A percentile compares a stretch with the other conserved stretches of the same genome.
Conservation (phyloP, 805 yeast genomes). For the Ogataea degrootiae region DNA sequence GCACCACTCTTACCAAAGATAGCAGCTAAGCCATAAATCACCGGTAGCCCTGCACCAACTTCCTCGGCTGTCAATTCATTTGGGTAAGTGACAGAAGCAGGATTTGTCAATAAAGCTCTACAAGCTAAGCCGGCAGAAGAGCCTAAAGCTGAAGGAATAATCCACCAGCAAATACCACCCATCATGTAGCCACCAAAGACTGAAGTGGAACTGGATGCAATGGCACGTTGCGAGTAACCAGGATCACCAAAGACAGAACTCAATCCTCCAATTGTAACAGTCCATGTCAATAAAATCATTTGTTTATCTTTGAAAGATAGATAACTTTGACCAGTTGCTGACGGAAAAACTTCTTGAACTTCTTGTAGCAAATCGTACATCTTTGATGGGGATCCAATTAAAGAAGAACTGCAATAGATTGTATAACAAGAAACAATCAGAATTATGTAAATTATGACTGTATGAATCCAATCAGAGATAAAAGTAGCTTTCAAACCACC, state of each 20-base stretch:
- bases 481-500: slow-evolving; percentile 55
- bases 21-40: slow-evolving; percentile 30
- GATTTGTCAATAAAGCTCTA: slow-evolving; percentile 30
- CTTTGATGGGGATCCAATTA: slow-evolving; percentile 40
- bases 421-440: slow-evolving; percentile 30
- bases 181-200: slow-evolving; percentile 32
- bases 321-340: slow-evolving; percentile 27
- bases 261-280: slow-evolving; percentile 57
- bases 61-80: slow-evolving; percentile 31
- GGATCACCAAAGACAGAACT: slow-evolving; percentile 24
- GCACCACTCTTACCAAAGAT: slow-evolving; percentile 39
- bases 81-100: slow-evolving; percentile 39
- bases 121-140: slow-evolving; percentile 33
- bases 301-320: slow-evolving; percentile 29
- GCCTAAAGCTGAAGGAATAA: slow-evolving; percentile 34
- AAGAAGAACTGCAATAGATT: slow-evolving; percentile 32
- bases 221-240: slow-evolving; percentile 35
- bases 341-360: slow-evolving; percentile 29
- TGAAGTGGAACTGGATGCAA: slow-evolving; percentile 33
- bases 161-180: slow-evolving; percentile 36
- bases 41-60: slow-evolving; percentile 36
- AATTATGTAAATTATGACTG: slow-evolving; percentile 32
- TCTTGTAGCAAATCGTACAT: slow-evolving; percentile 38
- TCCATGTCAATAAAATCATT: slow-evolving; percentile 30
- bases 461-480: slow-evolving; percentile 49